Evolutionary conservation across 768 basidiomycete genomes (phyloP).

Genomic region (Suillus weaverae): DNA sequence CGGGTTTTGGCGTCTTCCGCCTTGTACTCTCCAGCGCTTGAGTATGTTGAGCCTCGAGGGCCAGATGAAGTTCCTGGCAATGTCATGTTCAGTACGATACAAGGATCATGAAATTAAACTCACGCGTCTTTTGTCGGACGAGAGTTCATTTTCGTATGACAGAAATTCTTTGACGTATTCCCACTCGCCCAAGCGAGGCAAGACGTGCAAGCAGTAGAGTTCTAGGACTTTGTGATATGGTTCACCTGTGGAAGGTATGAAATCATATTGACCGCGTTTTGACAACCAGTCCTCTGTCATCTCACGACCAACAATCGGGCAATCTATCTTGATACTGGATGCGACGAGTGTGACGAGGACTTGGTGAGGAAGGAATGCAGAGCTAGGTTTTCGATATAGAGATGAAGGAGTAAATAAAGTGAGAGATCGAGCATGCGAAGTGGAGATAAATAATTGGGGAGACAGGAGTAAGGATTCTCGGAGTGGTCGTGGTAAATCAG

Average conservation of each 20-base stretch:
- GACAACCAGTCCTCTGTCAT: conserved; percentile 83
- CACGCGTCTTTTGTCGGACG: conserved; percentile 53
- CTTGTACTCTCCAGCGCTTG: conserved; percentile 24
- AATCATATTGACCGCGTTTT: conserved; percentile 43
- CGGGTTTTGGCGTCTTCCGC: conserved; percentile 13
- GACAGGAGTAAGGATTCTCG: conserved; percentile 56
- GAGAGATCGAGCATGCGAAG: conserved; percentile 64
- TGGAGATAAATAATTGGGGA: conserved; percentile 54
- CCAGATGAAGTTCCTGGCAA: conserved; percentile 34
- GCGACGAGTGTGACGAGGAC: conserved; percentile 71
- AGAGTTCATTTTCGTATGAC: conserved; percentile 68
- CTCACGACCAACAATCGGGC: conserved; percentile 56
- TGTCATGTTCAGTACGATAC: conserved; percentile 14
- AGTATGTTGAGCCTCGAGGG: conserved; percentile 34
- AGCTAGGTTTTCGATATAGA: conserved; percentile 37
- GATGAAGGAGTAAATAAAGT: conserved; percentile 61
- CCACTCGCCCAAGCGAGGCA: conserved; percentile 78
- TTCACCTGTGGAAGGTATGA: conserved; percentile 37
- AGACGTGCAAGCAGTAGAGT: conserved; percentile 69
- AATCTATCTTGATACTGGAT: conserved; percentile 66
- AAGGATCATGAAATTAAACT: conserved; percentile 13
- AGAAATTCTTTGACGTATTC: conserved; percentile 77
- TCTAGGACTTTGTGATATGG: conserved; percentile 77
- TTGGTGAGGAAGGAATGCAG: conserved; percentile 66
- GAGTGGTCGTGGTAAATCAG: conserved; percentile 49